phyloP scores from a whole-genome alignment of 495 filamentous ascomycete species.

The Penicillium psychrofluorescens region DNA sequence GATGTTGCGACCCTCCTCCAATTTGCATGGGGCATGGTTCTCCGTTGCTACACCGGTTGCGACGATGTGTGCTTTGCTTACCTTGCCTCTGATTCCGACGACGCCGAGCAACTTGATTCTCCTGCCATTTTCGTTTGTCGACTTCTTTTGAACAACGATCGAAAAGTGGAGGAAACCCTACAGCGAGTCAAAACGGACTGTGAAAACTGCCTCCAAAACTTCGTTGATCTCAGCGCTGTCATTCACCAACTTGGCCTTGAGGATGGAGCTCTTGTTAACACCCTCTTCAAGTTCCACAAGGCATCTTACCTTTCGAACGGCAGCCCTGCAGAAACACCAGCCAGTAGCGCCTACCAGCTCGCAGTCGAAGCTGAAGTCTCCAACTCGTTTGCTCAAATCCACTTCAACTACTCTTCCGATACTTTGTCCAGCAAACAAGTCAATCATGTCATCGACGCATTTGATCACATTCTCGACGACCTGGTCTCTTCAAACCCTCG shows the following conservation, averaged over 20 bases:
- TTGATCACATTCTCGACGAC: conserved; percentile 27
- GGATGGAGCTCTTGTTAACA: conserved; percentile 43
- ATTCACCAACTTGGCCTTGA: conserved; percentile 30
- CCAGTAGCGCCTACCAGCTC: conserved; percentile 44
- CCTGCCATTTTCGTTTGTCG: conserved; percentile 22
- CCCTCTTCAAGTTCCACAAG: conserved; percentile 33
- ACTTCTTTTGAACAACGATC: conserved; percentile 26
- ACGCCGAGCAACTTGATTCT: conserved; percentile 5
- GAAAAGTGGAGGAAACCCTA: conserved; percentile 26
- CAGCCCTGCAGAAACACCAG: not conserved
- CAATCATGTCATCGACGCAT: conserved; percentile 31
- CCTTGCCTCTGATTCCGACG: conserved; percentile 19
- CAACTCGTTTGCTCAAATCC: conserved; percentile 20
- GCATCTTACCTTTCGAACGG: conserved; percentile 5
- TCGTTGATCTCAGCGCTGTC: conserved; percentile 30
- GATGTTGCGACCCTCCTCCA: conserved; percentile 32
- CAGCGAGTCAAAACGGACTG: conserved; percentile 26
- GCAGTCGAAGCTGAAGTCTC: conserved; percentile 50
- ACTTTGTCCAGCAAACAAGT: conserved; percentile 27
- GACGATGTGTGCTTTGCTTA: conserved; percentile 51
- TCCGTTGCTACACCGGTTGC: conserved; percentile 44
- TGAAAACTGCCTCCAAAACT: conserved; percentile 26
- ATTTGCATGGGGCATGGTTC: conserved; percentile 47
- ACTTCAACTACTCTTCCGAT: conserved; percentile 32
- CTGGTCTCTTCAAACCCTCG: conserved; percentile 23